phyloP scores from a whole-genome alignment of 176 grass and related monocot species.

The Miscanthus lutarioriparius region DNA sequence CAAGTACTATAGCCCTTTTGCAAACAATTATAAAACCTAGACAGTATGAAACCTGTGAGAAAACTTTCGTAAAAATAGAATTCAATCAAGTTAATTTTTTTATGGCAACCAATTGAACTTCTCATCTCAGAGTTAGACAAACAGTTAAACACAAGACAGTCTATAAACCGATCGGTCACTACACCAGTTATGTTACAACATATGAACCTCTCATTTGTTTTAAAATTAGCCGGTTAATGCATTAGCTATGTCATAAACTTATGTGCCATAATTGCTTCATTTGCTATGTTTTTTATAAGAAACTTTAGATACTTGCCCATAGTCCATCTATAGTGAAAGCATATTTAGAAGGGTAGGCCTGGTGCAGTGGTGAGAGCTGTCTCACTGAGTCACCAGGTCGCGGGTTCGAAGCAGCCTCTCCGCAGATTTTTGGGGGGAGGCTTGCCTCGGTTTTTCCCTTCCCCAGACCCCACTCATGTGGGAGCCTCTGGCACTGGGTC shows the following conservation, averaged over 20 bases:
- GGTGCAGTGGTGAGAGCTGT: too few relatives aligned
- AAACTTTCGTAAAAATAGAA: slow-evolving; percentile 28
- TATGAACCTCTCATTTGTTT: slow-evolving; percentile 8
- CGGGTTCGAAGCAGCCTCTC: too few relatives aligned
- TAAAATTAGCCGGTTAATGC: neutral
- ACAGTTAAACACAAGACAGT: slow-evolving; percentile 2
- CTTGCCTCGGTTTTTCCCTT: too few relatives aligned
- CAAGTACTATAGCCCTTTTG: slow-evolving; percentile 5
- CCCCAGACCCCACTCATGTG: too few relatives aligned
- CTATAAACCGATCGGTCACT: neutral
- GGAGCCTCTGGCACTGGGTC: too few relatives aligned
- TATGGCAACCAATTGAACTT: neutral
- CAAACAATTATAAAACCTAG: slow-evolving; percentile 33
- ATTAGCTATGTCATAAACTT: slow-evolving; percentile 6
- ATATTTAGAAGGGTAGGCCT: too few relatives aligned
- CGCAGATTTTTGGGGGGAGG: too few relatives aligned
- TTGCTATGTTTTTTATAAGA: neutral
- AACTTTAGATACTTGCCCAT: slow-evolving; percentile 8
- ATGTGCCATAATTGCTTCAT: neutral
- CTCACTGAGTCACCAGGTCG: too few relatives aligned
- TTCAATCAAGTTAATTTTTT: neutral
- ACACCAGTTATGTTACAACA: slow-evolving; percentile 14
- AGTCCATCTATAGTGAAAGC: neutral
- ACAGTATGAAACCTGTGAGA: slow-evolving; percentile 28
- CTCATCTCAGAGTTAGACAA: slow-evolving; percentile 1